These are phyloP conservation scores for Cladosporium halotolerans DNA, from an alignment of 2,329 filamentous ascomycete species.

Conservation along the genomic window DNA sequence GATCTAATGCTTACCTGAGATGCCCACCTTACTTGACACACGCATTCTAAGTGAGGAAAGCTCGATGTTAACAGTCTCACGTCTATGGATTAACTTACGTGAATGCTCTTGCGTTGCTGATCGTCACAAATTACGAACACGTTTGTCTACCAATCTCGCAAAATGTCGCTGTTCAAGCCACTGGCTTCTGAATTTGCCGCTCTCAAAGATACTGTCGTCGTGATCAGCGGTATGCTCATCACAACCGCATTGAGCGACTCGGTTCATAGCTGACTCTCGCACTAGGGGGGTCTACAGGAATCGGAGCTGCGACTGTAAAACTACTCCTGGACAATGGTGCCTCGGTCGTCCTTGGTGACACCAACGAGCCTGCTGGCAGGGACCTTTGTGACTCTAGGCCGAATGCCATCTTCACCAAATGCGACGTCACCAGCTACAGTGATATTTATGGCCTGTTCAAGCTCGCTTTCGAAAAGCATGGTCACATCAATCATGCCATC, in stretches of 20 bases:
- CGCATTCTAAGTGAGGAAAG: too few species aligned
- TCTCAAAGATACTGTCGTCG: constrained; percentile 22
- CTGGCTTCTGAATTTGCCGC: neutral
- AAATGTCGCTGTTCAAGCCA: constrained; percentile 12
- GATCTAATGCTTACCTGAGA: too few species aligned
- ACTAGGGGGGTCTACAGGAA: constrained; percentile 38
- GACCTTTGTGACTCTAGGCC: constrained; percentile 15
- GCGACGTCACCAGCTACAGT: constrained; percentile 41
- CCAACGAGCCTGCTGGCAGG: constrained; percentile 29
- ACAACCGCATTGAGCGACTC: neutral
- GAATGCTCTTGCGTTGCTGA: too few species aligned
- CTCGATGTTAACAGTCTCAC: too few species aligned
- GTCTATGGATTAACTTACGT: too few species aligned
- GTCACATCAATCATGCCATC: constrained; percentile 43
- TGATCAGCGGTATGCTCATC: constrained; percentile 14
- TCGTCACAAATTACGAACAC: too few species aligned
- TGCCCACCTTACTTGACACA: too few species aligned
- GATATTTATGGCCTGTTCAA: constrained; percentile 42
- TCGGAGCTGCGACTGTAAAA: constrained; percentile 36
- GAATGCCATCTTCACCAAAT: constrained; percentile 27
- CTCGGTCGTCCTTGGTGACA: constrained; percentile 39
- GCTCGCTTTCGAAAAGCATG: constrained; percentile 36
- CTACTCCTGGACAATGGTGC: constrained; percentile 33
- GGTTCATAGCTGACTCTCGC: constrained; percentile 7
- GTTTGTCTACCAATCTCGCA: neutral